Base-by-base conservation (phyloP, 2,329 filamentous ascomycete species). In the Arachnopeziza araneosa region DNA sequence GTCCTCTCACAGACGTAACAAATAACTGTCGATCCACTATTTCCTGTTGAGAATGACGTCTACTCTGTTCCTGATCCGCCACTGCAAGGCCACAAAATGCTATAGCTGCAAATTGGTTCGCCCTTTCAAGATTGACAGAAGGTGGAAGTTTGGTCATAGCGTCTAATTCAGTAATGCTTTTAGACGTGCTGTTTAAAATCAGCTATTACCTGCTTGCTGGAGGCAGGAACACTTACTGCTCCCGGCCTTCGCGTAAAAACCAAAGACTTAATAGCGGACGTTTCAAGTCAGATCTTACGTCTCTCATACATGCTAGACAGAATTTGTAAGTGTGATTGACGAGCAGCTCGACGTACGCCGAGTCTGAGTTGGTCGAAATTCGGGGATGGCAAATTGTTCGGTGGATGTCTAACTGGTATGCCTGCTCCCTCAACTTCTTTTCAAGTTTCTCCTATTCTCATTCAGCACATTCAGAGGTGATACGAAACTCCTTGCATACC, bases 21-120 rank as follows among this genome's bases (percentile, higher is more conserved):
- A 32, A 32, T 32, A 14, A 32, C 30, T 14, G 51, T 53, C 51
- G n/a, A 53, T 12, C 51, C 24, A 5, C 22, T 53, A 53, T 53
- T 53, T 53, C 51, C 51, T 19, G 21, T 26, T 53, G 14, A 19
- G 51, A 53, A 53, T 5, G 24, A 53, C 51, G 24, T 23, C n/a
- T 53, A 26, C 24, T 26, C 51, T 7, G 51, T 53, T 53, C 51
- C 51, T 22, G 24, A 26, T 53, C 51, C 5, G 7, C 21, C 24
- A 53, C 10, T 53, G 51, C 51, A 19, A 53, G 51, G 51, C 51
- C 51, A 53, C 51, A 53, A 53, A 53, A 53, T 53, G 51, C 51
- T 53, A 53, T 22, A 53, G 51, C 19, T 53, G 51, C 51, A 23
- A 53, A 26, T 53, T 22, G 22, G 24, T 53, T 24, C 51, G 51